phyloP scores from a whole-genome alignment of 2,329 filamentous ascomycete genomes.

The Grosmannia clavigera region DNA sequence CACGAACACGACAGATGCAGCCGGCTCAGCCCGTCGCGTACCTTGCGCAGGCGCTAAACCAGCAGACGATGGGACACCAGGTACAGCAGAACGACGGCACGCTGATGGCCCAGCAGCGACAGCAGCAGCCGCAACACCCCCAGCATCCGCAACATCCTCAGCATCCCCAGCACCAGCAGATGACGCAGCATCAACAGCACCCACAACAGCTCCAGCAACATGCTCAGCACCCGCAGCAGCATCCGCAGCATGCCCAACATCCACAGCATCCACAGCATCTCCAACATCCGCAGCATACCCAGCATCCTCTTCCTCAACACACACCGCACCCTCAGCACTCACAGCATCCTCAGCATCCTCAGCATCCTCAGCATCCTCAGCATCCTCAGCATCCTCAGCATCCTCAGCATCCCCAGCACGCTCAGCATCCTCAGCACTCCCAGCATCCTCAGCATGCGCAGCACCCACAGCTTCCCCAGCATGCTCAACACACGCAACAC shows the following conservation, averaged over 20 bases:
- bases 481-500: conserved; percentile 6
- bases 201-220: conserved; percentile 11
- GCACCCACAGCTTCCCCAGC: conserved; percentile 4
- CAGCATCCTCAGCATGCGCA: conserved; percentile 1
- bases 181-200: conserved; percentile 5
- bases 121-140: conserved; percentile 11
- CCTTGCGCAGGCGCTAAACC: conserved; percentile 23
- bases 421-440: conserved; percentile 5
- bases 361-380: conserved; percentile 7
- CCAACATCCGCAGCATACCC: conserved; percentile 8
- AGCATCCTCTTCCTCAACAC: conserved; percentile 1
- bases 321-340: conserved; percentile 2
- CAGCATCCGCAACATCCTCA: conserved; percentile 5
- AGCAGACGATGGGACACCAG: conserved; percentile 20
- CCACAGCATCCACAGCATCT: conserved; percentile 8
- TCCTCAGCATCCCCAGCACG: background rate
- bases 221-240: conserved; percentile 12
- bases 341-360: background rate
- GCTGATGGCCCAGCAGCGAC: conserved; percentile 18
- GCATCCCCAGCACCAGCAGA: conserved; percentile 5
- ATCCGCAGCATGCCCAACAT: conserved; percentile 11
- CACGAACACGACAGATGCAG: conserved; percentile 33
- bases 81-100: conserved; percentile 18
- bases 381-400: conserved; percentile 4
- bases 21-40: conserved; percentile 21